Evolutionary conservation across 2,329 filamentous ascomycete species (phyloP).

Genomic region (Didymella arachidicola): DNA sequence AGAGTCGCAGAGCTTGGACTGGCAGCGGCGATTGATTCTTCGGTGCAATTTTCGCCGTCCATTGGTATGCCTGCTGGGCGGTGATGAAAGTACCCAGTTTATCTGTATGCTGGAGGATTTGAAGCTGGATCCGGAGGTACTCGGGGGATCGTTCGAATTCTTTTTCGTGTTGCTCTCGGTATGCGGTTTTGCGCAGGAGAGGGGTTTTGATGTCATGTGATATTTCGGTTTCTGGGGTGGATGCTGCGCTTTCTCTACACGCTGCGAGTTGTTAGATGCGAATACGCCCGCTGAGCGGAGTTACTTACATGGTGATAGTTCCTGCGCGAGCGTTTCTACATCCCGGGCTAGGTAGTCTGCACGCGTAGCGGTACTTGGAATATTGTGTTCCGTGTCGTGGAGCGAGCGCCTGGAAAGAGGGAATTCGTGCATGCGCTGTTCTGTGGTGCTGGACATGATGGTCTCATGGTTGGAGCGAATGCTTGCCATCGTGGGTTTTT

Average conservation of each 20-base stretch:
- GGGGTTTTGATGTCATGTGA: neutral
- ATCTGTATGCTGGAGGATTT: conserved; percentile 25
- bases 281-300: conserved; percentile 1
- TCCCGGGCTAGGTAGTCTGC: neutral
- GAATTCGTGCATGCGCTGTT: neutral
- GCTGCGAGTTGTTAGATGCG: conserved; percentile 2
- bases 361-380: neutral
- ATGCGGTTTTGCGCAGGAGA: conserved; percentile 22
- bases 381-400: neutral
- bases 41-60: conserved; percentile 26
- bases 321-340: conserved; percentile 6
- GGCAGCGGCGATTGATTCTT: neutral
- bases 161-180: conserved; percentile 29
- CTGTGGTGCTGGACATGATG: neutral
- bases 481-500: conserved; percentile 18
- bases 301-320: conserved; percentile 7
- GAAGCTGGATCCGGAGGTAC: conserved; percentile 31
- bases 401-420: neutral
- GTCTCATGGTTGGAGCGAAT: neutral
- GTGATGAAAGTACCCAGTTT: conserved; percentile 26
- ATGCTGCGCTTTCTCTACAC: neutral
- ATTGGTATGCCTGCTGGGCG: conserved; percentile 19
- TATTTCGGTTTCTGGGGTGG: neutral
- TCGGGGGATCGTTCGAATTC: conserved; percentile 20
- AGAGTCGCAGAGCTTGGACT: conserved; percentile 34